A percentile compares a stretch with the other conserved stretches of the same genome.
phyloP scores from a whole-genome alignment of 768 basidiomycete species.

The Termitomyces sp. region DNA sequence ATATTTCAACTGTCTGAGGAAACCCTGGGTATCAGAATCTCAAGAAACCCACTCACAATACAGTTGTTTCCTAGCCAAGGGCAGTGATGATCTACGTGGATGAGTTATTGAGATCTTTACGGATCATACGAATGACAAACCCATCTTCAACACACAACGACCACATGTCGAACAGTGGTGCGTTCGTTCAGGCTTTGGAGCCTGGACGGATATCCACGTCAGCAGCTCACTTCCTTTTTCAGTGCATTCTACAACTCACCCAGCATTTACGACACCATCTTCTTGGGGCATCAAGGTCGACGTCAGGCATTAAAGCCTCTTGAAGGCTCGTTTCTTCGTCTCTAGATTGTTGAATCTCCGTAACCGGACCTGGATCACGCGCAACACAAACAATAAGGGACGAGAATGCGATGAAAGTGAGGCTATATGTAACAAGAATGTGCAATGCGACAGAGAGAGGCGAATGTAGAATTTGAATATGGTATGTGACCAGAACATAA shows the following conservation, averaged over 20 bases:
- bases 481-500: conserved; percentile 60
- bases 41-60: conserved; percentile 45
- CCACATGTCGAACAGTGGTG: conserved; percentile 77
- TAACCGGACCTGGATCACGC: conserved; percentile 71
- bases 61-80: conserved; percentile 78
- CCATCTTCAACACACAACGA: conserved; percentile 82
- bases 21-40: background rate
- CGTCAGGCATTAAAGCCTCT: conserved; percentile 56
- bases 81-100: conserved; percentile 71
- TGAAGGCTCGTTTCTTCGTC: conserved; percentile 44
- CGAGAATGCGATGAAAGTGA: conserved; percentile 65
- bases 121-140: conserved; percentile 32
- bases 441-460: conserved; percentile 46
- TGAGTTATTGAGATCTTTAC: background rate
- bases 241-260: conserved; percentile 26
- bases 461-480: conserved; percentile 49
- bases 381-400: conserved; percentile 69
- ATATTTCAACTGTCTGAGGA: background rate
- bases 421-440: conserved; percentile 51
- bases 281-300: conserved; percentile 46
- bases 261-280: conserved; percentile 79
- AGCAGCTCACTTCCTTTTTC: background rate
- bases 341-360: conserved; percentile 19
- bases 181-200: conserved; percentile 71
- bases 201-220: conserved; percentile 22